Evolutionary conservation across 2,329 filamentous ascomycete genomes (phyloP).

Genomic region (Fusarium paranaense): DNA sequence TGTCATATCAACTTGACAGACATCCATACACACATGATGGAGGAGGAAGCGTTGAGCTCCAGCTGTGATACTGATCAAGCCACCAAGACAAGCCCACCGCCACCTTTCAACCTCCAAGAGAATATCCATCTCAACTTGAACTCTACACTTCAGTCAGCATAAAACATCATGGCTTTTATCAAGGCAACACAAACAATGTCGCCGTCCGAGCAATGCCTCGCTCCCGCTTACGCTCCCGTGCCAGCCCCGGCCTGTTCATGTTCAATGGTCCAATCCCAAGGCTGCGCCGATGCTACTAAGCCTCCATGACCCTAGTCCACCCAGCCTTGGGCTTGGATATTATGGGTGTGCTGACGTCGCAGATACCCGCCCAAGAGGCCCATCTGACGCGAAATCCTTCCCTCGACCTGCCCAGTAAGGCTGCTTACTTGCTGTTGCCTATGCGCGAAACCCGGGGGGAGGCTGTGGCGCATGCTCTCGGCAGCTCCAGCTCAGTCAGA

Average conservation of each 20-base stretch:
- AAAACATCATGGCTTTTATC: background rate
- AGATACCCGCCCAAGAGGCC: background rate
- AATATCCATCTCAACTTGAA: background rate
- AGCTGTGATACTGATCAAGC: background rate
- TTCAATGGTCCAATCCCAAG: background rate
- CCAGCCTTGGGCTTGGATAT: constrained; percentile 4
- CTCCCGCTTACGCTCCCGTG: background rate
- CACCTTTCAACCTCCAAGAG: background rate
- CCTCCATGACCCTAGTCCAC: constrained; percentile 22
- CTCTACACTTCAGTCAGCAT: background rate
- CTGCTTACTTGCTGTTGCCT: constrained; percentile 27
- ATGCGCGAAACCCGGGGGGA: constrained; percentile 8
- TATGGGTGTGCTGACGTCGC: constrained; percentile 35
- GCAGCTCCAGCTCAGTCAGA: background rate
- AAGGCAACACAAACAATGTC: background rate
- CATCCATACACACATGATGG: background rate
- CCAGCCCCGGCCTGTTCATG: background rate
- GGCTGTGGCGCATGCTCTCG: constrained; percentile 17
- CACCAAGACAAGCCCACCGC: background rate
- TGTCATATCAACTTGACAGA: background rate
- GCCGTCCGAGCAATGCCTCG: background rate
- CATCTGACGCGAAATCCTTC: constrained; percentile 31
- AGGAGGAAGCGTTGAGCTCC: background rate
- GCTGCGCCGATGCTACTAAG: constrained; percentile 12
- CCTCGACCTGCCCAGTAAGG: background rate